Evolutionary conservation across 208 protist species (phyloP).

Genomic region (Crithidia bombi): DNA sequence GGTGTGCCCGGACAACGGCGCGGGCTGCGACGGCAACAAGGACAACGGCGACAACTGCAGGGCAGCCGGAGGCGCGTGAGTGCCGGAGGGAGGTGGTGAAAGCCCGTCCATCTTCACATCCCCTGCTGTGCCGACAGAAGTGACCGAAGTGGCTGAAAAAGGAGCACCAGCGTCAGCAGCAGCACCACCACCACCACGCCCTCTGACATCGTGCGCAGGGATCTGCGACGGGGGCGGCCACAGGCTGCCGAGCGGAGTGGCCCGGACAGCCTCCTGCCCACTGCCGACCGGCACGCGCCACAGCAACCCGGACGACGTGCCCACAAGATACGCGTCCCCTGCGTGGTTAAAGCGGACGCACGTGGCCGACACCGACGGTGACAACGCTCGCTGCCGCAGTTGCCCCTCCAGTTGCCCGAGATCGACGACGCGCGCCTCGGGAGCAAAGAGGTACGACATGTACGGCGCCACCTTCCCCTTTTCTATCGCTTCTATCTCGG

Average conservation of each 20-base stretch:
- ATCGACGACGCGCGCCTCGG: slow-evolving; percentile 43
- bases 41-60: neutral
- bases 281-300: slow-evolving; percentile 44
- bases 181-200: too few relatives aligned
- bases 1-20: slow-evolving; percentile 47
- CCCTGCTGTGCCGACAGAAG: neutral
- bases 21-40: slow-evolving; percentile 15
- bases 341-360: slow-evolving; percentile 50
- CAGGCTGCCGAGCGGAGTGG: slow-evolving; percentile 41
- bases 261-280: slow-evolving; percentile 10
- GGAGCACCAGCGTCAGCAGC: neutral
- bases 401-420: slow-evolving; percentile 29
- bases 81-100: neutral
- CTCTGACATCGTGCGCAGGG: neutral
- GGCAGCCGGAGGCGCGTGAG: neutral
- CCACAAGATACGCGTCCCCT: slow-evolving; percentile 55
- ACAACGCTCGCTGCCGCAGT: slow-evolving; percentile 7
- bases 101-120: too few relatives aligned
- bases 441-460: slow-evolving; percentile 62
- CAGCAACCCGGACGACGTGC: slow-evolving; percentile 47
- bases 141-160: neutral
- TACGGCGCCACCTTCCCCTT: slow-evolving; percentile 38
- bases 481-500: slow-evolving; percentile 46
- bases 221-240: slow-evolving; percentile 10
- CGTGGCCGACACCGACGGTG: slow-evolving; percentile 31